These are phyloP conservation scores for Jacaranda mimosifolia DNA, from an alignment of 257 asterid species.

Conservation along the genomic window DNA sequence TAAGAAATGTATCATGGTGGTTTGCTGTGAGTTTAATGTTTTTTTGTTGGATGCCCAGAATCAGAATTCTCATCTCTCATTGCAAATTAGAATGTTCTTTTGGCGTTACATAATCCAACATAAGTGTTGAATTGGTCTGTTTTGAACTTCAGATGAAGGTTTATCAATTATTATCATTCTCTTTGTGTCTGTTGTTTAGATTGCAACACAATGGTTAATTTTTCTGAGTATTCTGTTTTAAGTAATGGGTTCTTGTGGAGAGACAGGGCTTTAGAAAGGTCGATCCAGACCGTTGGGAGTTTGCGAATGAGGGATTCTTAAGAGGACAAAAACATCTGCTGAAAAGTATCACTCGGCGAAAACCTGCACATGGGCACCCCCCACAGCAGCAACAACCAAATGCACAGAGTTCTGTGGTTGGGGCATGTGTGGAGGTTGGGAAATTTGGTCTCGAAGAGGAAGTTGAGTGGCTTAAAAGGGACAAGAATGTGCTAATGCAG, in stretches of 20 bases:
- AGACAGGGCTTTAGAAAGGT: slow-evolving; percentile 76
- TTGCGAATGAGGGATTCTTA: slow-evolving; percentile 79
- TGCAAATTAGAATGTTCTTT: not conserved
- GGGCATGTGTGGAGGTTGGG: slow-evolving; percentile 80
- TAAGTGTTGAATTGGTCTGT: not conserved
- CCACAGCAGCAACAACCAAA: slow-evolving; percentile 61
- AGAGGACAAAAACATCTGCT: slow-evolving; percentile 79
- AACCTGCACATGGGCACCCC: slow-evolving; percentile 69
- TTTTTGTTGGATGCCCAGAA: not conserved
- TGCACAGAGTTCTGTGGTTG: slow-evolving; percentile 56
- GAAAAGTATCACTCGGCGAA: slow-evolving; percentile 65
- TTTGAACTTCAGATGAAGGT: not conserved
- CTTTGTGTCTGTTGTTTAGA: not conserved
- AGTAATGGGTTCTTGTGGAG: slow-evolving; percentile 4
- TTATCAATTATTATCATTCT: not conserved
- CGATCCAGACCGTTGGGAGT: slow-evolving; percentile 86
- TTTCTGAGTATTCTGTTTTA: not conserved
- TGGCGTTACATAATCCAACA: not conserved
- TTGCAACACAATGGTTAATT: not conserved
- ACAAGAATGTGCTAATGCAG: slow-evolving; percentile 80
- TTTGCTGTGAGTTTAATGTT: not conserved
- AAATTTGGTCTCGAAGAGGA: slow-evolving; percentile 86
- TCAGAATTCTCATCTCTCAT: not conserved
- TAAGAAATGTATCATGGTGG: not conserved
- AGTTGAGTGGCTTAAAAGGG: slow-evolving; percentile 78